Base-by-base conservation (phyloP, 2,329 filamentous ascomycete genomes). In the Talaromyces sp. region DNA sequence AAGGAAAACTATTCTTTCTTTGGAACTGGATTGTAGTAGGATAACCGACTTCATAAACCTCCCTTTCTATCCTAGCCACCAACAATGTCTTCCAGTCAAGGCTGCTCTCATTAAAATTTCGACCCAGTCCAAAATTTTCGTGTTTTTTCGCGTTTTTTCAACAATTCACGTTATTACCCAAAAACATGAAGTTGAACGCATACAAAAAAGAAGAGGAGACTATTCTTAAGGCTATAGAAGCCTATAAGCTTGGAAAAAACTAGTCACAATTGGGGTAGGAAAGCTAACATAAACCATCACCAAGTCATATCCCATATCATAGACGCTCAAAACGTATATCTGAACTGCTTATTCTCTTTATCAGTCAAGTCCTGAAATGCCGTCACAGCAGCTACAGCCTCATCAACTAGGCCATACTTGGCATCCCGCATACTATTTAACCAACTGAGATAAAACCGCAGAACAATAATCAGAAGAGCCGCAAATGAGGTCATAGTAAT, bases 401-500 rank as follows among this genome's bases (percentile, higher is more conserved):
- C 44, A 49, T 49, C 44, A 15, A 49, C 44, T 25, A 15, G n/a
- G 7, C 44, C 44, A 15, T 49, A 49, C 44, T 49, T 49, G n/a
- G 19, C 10, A 49, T 49, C 19, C 17, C 82, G 72, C 42, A 78
- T 75, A 62, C 74, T 72, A 61, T 85, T 85, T 72, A 84, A 82
- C 65, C 75, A 70, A 2, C 75, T 75, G 27, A 85, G 71, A 7
- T 82, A 67, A 4, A 80, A 66, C 36, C 82, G 79, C n/a, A 84
- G 75, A 0, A 69, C 63, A 6, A 74, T 64, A 22, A 84, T 78
- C 0, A 83, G 65, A 4, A 73, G 71, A 10, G 79, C 81, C 69
- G 85, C 83, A 49, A 13, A 84, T 72, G 22, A 84, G 68, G 63
- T 84, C 81, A 4, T 78, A 79, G 33, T 82, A 80, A 60, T 84